Percentiles rank a stretch among this genome's conserved stretches.
These are phyloP conservation scores for Rugosomyces carneus DNA, from an alignment of 1,284 basidiomycete genomes.

Conservation along the genomic window DNA sequence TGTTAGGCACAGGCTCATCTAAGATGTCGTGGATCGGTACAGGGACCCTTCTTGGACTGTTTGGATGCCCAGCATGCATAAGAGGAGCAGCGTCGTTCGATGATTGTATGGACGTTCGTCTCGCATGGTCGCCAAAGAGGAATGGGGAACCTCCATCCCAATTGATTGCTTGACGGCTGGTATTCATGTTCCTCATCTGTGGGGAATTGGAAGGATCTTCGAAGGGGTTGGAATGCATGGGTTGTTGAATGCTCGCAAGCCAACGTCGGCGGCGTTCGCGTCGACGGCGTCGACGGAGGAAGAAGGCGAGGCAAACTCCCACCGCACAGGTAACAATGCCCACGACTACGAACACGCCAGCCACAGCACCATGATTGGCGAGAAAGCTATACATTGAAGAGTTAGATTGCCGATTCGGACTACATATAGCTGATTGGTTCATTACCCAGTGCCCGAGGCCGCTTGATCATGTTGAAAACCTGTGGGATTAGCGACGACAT, in stretches of 20 bases:
- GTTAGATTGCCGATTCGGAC: not conserved
- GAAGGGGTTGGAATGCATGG: constrained; percentile 27
- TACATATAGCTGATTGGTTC: not conserved
- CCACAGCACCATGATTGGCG: constrained; percentile 45
- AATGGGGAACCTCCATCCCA: constrained; percentile 7
- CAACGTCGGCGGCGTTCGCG: constrained; percentile 26
- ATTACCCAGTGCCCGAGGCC: constrained; percentile 17
- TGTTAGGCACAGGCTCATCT: not conserved
- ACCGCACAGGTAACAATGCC: constrained; percentile 38
- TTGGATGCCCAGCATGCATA: not conserved
- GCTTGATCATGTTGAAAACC: constrained; percentile 17
- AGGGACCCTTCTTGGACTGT: constrained; percentile 7
- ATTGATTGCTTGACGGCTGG: not conserved
- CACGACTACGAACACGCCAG: constrained; percentile 50
- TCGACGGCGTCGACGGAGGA: constrained; percentile 36
- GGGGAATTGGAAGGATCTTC: constrained; percentile 25
- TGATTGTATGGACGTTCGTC: not conserved
- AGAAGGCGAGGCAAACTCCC: constrained; percentile 28
- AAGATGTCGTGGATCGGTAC: constrained; percentile 5
- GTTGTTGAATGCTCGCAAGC: constrained; percentile 29
- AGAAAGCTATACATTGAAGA: constrained; percentile 38
- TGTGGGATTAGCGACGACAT: constrained; percentile 45
- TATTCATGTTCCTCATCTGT: constrained; percentile 16
- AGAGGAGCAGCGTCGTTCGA: constrained; percentile 1
- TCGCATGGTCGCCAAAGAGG: not conserved